Evolutionary conservation across 352 stramenopile species (phyloP), one percentile per base, ranked within the genome.

Genomic region (Pythium insidiosum): DNA sequence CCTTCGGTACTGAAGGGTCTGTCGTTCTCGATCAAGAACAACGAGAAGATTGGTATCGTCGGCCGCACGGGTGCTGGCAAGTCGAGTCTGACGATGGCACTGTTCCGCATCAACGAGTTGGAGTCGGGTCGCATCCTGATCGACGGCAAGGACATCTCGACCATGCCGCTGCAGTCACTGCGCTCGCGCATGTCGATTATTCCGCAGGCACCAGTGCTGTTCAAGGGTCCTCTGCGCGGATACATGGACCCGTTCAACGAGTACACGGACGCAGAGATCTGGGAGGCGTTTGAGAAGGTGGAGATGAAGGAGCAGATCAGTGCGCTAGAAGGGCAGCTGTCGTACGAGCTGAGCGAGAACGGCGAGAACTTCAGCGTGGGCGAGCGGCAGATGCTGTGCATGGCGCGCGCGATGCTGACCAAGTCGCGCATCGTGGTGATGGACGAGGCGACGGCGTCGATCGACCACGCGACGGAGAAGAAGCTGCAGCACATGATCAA

Each of bases 381-480:
- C 9, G 28, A 33, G 75, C 52, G 88, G 5, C 90, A 97, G 59
- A 57, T 98, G 11, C 47, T 98, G 5, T 96, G 84, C 47, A 67
- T 98, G 35, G 94, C 77, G 24, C 57, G 93, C 34, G 90, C 91
- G 9, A 60, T 97, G 37, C 55, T 98, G 6, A 63, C 66, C 11
- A 71, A 93, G 28, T 76, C 80, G 10, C 35, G 46, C 13, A 88
- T 98, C 35, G 55, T 98, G 23, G 56, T 97, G 5, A 89, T 98
- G 65, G 94, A 98, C 49, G 94, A 98, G 66, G 90, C 89, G 3
- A 97, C 90, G 11, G 71, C 73, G 37, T 53, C 45, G 26, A 53
- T 47, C 28, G 46, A 47, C 38, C 46, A 53, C 38, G 46, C 46
- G 46, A 75, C 56, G 31, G 82, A 95, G 63, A 33, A 56, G 23